phyloP scores from a whole-genome alignment of 2,329 filamentous ascomycete species.

The Penicillium sp. region DNA sequence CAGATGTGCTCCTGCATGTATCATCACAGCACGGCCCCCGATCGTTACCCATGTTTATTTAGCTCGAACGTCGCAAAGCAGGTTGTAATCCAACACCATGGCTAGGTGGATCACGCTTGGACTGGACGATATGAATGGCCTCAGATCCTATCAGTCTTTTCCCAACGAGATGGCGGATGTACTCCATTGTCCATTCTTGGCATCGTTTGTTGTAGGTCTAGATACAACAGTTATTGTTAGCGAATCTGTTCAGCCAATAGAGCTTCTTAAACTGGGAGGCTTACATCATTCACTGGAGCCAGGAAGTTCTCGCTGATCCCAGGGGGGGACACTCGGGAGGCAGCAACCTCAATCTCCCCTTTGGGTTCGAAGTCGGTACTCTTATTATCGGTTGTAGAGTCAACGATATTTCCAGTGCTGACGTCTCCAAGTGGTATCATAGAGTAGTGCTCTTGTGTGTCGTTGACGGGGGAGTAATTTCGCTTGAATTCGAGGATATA shows the following conservation, averaged over 20 bases:
- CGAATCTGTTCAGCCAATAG: neutral
- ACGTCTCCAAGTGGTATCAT: constrained; percentile 27
- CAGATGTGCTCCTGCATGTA: neutral
- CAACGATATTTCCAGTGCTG: constrained; percentile 26
- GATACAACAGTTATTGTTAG: neutral
- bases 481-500: constrained; percentile 37
- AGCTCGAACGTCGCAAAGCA: constrained; percentile 4
- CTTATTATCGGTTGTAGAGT: constrained; percentile 10
- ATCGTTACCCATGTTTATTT: neutral
- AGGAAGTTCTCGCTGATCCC: constrained; percentile 38
- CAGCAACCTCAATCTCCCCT: constrained; percentile 32
- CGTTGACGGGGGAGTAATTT: constrained; percentile 23
- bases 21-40: constrained; percentile 6
- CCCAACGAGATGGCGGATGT: constrained; percentile 29
- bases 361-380: constrained; percentile 25
- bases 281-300: constrained; percentile 40
- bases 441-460: constrained; percentile 13
- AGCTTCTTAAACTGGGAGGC: neutral
- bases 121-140: constrained; percentile 33
- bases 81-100: constrained; percentile 33
- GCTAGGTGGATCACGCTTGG: constrained; percentile 33
- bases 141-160: constrained; percentile 24
- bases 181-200: constrained; percentile 42
- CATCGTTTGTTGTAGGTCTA: constrained; percentile 38
- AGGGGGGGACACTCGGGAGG: constrained; percentile 32